Evolutionary conservation across 768 basidiomycete species (phyloP), one percentile per base, ranked within the genome.

Genomic region (Cantharellus anzutake): DNA sequence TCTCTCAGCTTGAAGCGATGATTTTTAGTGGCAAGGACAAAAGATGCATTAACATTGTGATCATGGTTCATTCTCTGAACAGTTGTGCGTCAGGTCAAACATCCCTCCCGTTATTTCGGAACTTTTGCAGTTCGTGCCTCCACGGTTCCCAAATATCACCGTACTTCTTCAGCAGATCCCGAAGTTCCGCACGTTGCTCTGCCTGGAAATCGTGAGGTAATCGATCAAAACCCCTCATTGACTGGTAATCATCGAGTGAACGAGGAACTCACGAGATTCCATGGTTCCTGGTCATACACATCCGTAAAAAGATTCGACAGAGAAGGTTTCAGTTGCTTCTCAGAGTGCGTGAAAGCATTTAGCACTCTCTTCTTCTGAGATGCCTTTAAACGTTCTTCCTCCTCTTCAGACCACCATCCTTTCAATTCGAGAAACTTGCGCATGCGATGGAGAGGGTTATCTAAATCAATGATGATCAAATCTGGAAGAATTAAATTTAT

Each of bases 131-230:
- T 70, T 93, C 91, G 41, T 75, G 77, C 68, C 73, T 75, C 89
- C 90, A 97, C 4, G 87, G 89, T 65, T 85, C 85, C 84, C 84
- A 92, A 2, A 73, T 75, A n/a, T 80, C 67, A 1, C 91, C 89
- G 63, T 94, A 97, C 70, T 96, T 96, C 70, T 74, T 80, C 62
- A 96, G 65, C 34, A 97, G 73, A 41, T 75, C 65, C 20, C 75
- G 73, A 38, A 97, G 75, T 65, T 96, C 93, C 60, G 80, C 79
- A 58, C 85, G 74, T 69, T 97, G 91, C 69, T 93, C 90, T 65
- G 70, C 80, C 91, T 93, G 65, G 14, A 57, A 5, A 39, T 41
- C 52, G 51, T 56, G 57, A 59, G 5, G 51, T 39, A 39, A 29
- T 16, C 41, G 4, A 61, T 39, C n/a, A 51, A 29, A 42, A 1